Conservation (phyloP, 1,284 basidiomycete genomes). For the Ganoderma multipileum region DNA sequence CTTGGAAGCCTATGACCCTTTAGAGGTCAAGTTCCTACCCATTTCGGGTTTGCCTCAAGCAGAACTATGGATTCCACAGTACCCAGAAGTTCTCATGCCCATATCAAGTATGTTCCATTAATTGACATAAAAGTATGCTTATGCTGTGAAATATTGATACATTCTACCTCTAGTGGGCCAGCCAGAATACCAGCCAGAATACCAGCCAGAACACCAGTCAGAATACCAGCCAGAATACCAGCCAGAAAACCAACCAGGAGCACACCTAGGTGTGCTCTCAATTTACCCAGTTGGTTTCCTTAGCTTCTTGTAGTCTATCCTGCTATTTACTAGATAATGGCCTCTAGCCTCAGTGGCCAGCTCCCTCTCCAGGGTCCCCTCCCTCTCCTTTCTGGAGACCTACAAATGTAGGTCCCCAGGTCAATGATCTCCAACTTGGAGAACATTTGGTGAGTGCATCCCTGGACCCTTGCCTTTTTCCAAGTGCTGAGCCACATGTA, state of each 20-base stretch:
- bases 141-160: neutral
- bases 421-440: neutral
- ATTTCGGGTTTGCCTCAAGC: neutral
- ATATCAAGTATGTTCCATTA: neutral
- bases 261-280: neutral
- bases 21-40: neutral
- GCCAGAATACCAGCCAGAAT: neutral
- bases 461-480: neutral
- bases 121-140: neutral
- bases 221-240: neutral
- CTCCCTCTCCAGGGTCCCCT: neutral
- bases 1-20: neutral
- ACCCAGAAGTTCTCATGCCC: neutral
- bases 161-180: neutral
- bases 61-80: neutral
- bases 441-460: slow-evolving; percentile 7
- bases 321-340: neutral
- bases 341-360: neutral
- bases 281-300: neutral
- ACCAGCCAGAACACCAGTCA: neutral
- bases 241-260: neutral
- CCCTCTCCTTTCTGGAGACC: neutral
- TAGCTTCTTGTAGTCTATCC: neutral
- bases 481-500: neutral
- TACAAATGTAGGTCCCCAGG: neutral